Evolutionary conservation across 306 rosid genomes (phyloP).

Genomic region (Cucurbita ficifolia): DNA sequence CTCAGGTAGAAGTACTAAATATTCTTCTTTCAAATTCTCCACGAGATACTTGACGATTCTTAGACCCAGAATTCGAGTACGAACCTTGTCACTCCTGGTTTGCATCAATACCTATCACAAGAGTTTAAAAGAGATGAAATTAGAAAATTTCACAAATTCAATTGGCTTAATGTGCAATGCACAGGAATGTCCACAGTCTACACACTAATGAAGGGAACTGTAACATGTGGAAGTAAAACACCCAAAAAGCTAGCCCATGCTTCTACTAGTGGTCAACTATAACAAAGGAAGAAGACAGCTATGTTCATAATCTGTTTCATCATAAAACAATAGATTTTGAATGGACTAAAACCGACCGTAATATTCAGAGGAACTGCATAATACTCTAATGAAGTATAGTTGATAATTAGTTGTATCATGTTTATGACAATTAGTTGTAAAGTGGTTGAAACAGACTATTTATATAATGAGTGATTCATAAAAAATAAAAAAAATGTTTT

Average conservation of each 20-base stretch:
- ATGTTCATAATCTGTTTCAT: background rate
- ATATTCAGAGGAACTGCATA: background rate
- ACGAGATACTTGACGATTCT: slow-evolving; percentile 47
- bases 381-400: background rate
- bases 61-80: slow-evolving; percentile 60
- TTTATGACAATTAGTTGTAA: too few relatives aligned
- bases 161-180: background rate
- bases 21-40: slow-evolving; percentile 81
- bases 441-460: background rate
- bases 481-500: background rate
- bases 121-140: background rate
- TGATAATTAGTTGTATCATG: background rate
- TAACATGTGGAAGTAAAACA: background rate
- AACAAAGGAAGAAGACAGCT: background rate
- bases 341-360: background rate
- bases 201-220: background rate
- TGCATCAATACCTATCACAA: slow-evolving; percentile 74
- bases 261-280: background rate
- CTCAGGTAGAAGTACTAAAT: slow-evolving; percentile 62
- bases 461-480: background rate
- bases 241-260: background rate
- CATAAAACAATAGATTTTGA: background rate
- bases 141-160: background rate
- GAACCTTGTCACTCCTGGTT: slow-evolving; percentile 59
- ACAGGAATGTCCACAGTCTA: background rate